A percentile compares a stretch with the other conserved stretches of the same genome.
These are phyloP conservation scores for Arxiozyma heterogenica DNA, from an alignment of 1,139 yeast genomes.

Conservation along the genomic window DNA sequence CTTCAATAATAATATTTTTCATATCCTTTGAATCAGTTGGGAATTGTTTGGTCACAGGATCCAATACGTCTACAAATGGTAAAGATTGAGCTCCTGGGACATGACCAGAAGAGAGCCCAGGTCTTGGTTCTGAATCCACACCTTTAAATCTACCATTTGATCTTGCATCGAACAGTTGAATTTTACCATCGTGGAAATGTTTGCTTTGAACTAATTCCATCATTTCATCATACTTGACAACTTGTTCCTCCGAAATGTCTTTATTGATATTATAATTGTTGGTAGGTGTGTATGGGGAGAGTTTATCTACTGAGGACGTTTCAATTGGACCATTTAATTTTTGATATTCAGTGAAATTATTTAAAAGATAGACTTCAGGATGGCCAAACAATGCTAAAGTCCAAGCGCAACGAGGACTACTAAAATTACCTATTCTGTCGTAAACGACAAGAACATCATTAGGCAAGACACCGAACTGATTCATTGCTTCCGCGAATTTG, in stretches of 20 bases:
- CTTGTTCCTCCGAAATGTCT: slow-evolving; percentile 52
- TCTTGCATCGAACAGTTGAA: slow-evolving; percentile 72
- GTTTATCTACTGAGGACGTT: slow-evolving; percentile 13
- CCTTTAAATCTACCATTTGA: slow-evolving; percentile 69
- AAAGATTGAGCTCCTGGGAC: slow-evolving; percentile 71
- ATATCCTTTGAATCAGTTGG: slow-evolving; percentile 16
- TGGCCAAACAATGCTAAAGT: slow-evolving; percentile 75
- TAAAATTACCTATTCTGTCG: slow-evolving; percentile 75
- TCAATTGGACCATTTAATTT: slow-evolving; percentile 35
- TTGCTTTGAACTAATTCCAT: slow-evolving; percentile 37
- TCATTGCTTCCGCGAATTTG: slow-evolving; percentile 46
- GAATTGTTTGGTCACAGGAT: slow-evolving; percentile 40
- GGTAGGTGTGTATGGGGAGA: slow-evolving; percentile 34
- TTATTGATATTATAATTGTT: slow-evolving; percentile 24
- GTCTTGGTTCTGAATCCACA: slow-evolving; percentile 74
- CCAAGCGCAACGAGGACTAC: slow-evolving; percentile 90
- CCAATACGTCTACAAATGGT: slow-evolving; percentile 59
- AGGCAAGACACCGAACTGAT: slow-evolving; percentile 34
- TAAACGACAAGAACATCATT: slow-evolving; percentile 68
- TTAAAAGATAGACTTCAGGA: slow-evolving; percentile 52
- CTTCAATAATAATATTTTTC: slow-evolving; percentile 16
- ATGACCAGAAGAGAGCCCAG: slow-evolving; percentile 83
- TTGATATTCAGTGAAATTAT: slow-evolving; percentile 54
- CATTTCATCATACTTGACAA: slow-evolving; percentile 42
- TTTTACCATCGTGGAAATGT: slow-evolving; percentile 38